These are phyloP conservation scores for Colletotrichum lentis DNA, from an alignment of 2,329 filamentous ascomycete species.

Conservation along the genomic window DNA sequence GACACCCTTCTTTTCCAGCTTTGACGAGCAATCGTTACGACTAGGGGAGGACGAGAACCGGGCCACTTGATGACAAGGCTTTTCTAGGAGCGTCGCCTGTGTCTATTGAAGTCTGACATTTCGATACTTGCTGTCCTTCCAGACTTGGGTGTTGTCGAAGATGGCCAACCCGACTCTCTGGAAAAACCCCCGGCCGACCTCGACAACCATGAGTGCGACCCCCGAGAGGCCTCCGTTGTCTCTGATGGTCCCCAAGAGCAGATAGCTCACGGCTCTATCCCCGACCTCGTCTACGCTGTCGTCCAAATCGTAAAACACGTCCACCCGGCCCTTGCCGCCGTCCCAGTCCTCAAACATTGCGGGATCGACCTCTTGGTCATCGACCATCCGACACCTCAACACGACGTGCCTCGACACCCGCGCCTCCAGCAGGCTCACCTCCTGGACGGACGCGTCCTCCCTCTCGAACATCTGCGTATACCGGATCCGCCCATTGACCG, in stretches of 20 bases:
- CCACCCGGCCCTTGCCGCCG: neutral
- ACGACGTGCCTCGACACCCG: neutral
- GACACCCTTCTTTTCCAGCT: no score
- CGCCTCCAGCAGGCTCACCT: neutral
- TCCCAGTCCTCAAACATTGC: neutral
- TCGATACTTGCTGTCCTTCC: neutral
- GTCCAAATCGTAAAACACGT: neutral
- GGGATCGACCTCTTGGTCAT: neutral
- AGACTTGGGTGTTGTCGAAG: neutral
- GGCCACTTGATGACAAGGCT: no score
- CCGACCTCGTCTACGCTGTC: neutral
- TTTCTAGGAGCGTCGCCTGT: neutral
- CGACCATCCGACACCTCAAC: neutral
- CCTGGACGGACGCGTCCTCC: constrained; percentile 4
- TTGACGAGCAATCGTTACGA: no score
- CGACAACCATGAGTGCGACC: constrained; percentile 8
- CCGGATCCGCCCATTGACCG: constrained; percentile 8
- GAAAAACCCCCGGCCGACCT: neutral
- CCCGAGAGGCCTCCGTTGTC: neutral
- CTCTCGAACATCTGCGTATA: constrained; percentile 8
- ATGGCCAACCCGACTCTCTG: constrained; percentile 15
- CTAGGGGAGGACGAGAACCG: no score
- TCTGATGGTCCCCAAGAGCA: constrained; percentile 5
- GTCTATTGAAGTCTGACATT: neutral
- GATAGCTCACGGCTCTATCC: neutral